Conservation (phyloP, 2,329 filamentous ascomycete species). For the Fusarium luffae region DNA sequence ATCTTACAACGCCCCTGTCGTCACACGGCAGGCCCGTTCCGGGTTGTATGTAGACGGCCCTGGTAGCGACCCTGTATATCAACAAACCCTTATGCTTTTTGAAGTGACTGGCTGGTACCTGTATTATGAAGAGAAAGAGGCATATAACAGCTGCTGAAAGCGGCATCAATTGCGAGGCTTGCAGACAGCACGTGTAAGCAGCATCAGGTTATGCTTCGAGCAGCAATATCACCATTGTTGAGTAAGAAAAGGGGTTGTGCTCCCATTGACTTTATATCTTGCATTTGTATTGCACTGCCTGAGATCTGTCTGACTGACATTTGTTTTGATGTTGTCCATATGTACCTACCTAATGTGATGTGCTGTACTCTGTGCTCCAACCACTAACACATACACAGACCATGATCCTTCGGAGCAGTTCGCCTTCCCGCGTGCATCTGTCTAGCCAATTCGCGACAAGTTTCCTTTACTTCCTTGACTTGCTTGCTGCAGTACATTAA, state of each 20-base stretch:
- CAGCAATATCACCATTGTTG: background rate
- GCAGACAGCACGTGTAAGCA: background rate
- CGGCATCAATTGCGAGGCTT: conserved; percentile 33
- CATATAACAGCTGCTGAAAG: conserved; percentile 13
- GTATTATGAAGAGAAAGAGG: background rate
- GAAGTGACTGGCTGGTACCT: background rate
- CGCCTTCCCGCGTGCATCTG: conserved; percentile 21
- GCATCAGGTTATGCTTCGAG: background rate
- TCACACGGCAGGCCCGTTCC: conserved; percentile 33
- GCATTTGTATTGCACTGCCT: conserved; percentile 42
- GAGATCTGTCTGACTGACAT: conserved; percentile 42
- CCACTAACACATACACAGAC: conserved; percentile 1
- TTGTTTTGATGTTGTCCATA: conserved; percentile 10
- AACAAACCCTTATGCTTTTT: conserved; percentile 14
- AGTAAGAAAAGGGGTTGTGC: conserved; percentile 32
- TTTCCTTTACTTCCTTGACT: conserved; percentile 12
- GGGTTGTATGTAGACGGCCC: conserved; percentile 28
- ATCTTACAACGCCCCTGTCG: conserved; percentile 17
- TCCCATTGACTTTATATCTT: conserved; percentile 41
- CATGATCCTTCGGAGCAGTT: conserved; percentile 20
- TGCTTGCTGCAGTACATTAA: background rate
- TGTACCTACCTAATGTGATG: background rate
- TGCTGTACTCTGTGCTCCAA: background rate
- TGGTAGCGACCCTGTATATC: conserved; percentile 36
- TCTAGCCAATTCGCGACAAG: conserved; percentile 25